Evolutionary conservation across 2,329 filamentous ascomycete species (phyloP).

Genomic region (Cryphonectria nitschkei): DNA sequence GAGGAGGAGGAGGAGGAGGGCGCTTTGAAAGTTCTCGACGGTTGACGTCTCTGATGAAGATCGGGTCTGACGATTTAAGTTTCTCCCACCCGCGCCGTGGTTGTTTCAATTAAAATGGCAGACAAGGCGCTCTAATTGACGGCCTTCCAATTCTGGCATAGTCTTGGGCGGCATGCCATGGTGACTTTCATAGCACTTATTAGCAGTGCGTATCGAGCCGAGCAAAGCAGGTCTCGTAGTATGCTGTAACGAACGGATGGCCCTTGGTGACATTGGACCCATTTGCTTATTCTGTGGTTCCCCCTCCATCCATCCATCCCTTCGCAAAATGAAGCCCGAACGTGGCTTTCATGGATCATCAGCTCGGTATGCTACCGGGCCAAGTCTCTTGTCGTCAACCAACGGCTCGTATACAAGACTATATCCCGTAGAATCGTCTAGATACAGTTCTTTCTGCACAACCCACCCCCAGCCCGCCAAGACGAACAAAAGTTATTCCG

Average conservation of each 20-base stretch:
- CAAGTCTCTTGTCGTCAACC: neutral
- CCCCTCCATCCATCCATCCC: neutral
- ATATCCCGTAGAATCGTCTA: neutral
- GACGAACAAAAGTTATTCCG: neutral
- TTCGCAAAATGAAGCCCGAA: neutral
- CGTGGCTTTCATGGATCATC: constrained; percentile 1
- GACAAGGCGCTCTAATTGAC: neutral
- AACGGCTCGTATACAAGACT: neutral
- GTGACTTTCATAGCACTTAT: neutral
- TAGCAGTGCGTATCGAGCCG: neutral
- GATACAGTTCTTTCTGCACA: neutral
- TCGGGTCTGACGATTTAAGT: neutral
- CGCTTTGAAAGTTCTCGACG: neutral
- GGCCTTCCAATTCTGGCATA: neutral
- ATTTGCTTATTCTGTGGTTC: constrained; percentile 21
- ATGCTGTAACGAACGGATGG: neutral
- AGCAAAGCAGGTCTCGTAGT: neutral
- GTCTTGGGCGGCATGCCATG: neutral
- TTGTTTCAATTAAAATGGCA: constrained; percentile 7
- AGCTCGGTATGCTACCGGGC: neutral
- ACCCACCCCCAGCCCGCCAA: neutral
- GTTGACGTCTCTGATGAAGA: neutral
- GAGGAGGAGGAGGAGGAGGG: neutral
- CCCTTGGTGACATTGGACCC: neutral
- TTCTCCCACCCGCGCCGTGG: neutral